Evolutionary conservation across 768 basidiomycete genomes (phyloP).

Genomic region (Tulasnella sp.): DNA sequence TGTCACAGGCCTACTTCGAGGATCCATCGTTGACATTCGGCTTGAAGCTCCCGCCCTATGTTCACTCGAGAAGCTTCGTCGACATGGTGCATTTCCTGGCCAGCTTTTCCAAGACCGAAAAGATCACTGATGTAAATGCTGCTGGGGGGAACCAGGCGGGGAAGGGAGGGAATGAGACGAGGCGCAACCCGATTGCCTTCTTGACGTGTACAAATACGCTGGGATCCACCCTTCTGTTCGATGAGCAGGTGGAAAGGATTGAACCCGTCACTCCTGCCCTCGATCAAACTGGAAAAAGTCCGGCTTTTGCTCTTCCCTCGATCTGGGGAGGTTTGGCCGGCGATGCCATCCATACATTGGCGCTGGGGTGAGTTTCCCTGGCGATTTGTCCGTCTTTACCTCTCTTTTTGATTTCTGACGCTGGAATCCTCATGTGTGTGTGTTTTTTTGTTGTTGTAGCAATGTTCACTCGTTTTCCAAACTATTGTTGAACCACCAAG

Average conservation of each 20-base stretch:
- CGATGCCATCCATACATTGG: slow-evolving; percentile 58
- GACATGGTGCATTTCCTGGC: slow-evolving; percentile 40
- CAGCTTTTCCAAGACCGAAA: slow-evolving; percentile 27
- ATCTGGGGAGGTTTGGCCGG: slow-evolving; percentile 66
- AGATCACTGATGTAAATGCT: background rate
- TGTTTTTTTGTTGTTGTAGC: slow-evolving; percentile 15
- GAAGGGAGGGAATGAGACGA: background rate
- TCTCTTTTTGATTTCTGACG: too few relatives aligned
- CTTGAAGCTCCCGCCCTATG: slow-evolving; percentile 70
- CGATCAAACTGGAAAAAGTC: slow-evolving; percentile 1
- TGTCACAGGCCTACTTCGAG: slow-evolving; percentile 37
- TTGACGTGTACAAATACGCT: slow-evolving; percentile 74
- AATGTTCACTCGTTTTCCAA: slow-evolving; percentile 38
- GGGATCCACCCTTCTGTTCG: slow-evolving; percentile 54
- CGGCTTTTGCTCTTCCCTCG: slow-evolving; percentile 49
- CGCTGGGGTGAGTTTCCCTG: slow-evolving; percentile 64
- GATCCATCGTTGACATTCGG: slow-evolving; percentile 56
- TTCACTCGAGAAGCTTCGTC: slow-evolving; percentile 48
- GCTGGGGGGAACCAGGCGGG: slow-evolving; percentile 2
- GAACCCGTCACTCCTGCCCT: slow-evolving; percentile 4
- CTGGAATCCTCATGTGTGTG: background rate
- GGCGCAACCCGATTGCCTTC: slow-evolving; percentile 49
- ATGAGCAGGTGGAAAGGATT: slow-evolving; percentile 36
- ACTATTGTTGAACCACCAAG: slow-evolving; percentile 36
- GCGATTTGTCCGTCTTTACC: background rate